Evolutionary conservation across 2,329 filamentous ascomycete genomes (phyloP).

Genomic region (Dactylella cylindrospora): DNA sequence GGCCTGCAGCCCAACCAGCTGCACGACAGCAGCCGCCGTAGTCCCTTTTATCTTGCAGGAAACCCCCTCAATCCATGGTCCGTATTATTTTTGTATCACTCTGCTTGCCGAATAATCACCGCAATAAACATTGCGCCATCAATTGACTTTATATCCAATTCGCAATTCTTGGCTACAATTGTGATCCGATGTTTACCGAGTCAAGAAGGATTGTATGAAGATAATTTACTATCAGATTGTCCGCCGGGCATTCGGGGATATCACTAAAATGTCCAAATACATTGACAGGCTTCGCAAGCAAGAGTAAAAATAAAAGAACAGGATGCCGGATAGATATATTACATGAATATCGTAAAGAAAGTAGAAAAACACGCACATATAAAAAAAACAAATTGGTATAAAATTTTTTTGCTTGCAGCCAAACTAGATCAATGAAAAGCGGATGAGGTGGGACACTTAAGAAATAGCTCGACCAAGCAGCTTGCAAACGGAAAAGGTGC

Average conservation of each 20-base stretch:
- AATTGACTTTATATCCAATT: too few relatives aligned
- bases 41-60: too few relatives aligned
- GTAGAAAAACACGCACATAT: background rate
- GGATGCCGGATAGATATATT: background rate
- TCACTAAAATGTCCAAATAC: slow-evolving; percentile 4
- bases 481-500: slow-evolving; percentile 11
- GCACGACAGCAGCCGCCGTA: slow-evolving; percentile 31
- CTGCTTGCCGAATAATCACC: too few relatives aligned
- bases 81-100: too few relatives aligned
- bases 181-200: too few relatives aligned
- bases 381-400: slow-evolving; percentile 46
- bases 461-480: slow-evolving; percentile 8
- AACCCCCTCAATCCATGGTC: too few relatives aligned
- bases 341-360: background rate
- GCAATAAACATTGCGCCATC: too few relatives aligned
- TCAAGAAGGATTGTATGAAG: too few relatives aligned
- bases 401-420: slow-evolving; percentile 41
- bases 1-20: slow-evolving; percentile 25
- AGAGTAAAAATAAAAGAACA: background rate
- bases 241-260: slow-evolving; percentile 11
- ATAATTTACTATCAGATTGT: slow-evolving; percentile 16
- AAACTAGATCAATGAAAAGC: slow-evolving; percentile 16
- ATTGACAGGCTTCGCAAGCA: too few relatives aligned
- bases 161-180: too few relatives aligned
- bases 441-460: slow-evolving; percentile 7